Evolutionary conservation across 164 flowering plant species (phyloP), one percentile per base, ranked within the genome.

Genomic region (Tetracentron sinense): DNA sequence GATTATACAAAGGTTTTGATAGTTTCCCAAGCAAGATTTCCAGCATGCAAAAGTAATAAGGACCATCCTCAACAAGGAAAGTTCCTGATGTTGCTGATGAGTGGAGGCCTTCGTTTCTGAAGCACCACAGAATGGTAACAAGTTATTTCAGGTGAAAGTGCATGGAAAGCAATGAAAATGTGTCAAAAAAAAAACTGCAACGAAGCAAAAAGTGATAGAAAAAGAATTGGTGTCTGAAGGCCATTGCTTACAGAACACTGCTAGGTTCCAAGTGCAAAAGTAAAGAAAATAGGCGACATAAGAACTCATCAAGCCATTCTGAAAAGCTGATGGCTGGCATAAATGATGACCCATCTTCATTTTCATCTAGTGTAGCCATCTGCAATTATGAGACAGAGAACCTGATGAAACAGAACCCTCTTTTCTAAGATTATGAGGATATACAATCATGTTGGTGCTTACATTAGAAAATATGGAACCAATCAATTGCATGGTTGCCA

Each of bases 301-400:
- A 78, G 71, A 91, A 95, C 75, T 95, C 97, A 73, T 95, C 99
- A 52, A 94, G 90, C 99, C 99, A 95, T 63, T 95, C 97, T 21
- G 97, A 85, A 74, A 91, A 88, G 67, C 67, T 70, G 48, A 86
- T 74, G 70, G 81, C 72, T 35, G 91, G 76, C 70, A 88, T 68
- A 60, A 72, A 68, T 38, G 85, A 61, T n/a, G 68, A 52, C 38
- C 72, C 77, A 71, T 75, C 82, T 28, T 51, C 67, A 71, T 72
- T 70, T 66, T 94, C 99, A 69, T 86, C 88, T 78, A 91, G 47
- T 8, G 64, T 57, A 66, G 87, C 84, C 72, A 95, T 76, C 99
- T 95, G 89, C 78, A 79, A 55, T 59, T 30, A 58, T 19, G 57
- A 66, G 25, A 22, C 20, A 42, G 28, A 51, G 22, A 38, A 48